Evolutionary conservation across 176 grass and related monocot species (phyloP), one percentile per base, ranked within the genome.

Genomic region (Elymus sibiricus): DNA sequence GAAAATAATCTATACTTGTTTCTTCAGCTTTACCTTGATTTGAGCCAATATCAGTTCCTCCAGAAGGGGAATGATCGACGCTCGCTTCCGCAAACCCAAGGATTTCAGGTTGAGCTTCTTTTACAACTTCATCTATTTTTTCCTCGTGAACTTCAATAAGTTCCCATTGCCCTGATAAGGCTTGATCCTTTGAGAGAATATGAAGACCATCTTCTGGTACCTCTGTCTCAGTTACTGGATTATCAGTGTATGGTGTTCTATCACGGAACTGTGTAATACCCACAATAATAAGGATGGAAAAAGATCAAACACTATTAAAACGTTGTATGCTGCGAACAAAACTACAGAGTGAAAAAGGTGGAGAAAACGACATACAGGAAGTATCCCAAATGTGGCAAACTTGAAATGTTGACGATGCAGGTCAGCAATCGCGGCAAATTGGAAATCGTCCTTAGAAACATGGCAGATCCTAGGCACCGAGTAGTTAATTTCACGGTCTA

Each of bases 401-500:
- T 47, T 74, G 42, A 47, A 47, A 74, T 74, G 42, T 47, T 74
- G 71, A 74, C 14, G 71, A 74, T 74, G 39, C 42, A 74, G 24
- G 42, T 74, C 71, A 47, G 71, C 71, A 74, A 74, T 74, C 42
- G 7, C 14, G 15, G 25, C 40, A 47, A 74, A 74, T 44, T 74
- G 71, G 42, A 47, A 74, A 47, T 74, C 39, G 28, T 74, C 39
- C 42, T 74, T 74, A 47, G 40, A 74, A 74, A 74, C 42, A 47
- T 74, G 71, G 42, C 39, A 74, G 71, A 74, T 74, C 71, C 71
- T 74, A 14, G 39, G 71, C 71, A 74, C 11, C 13, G 42, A 74
- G 71, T 74, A 74, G 71, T 74, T 74, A 74, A 74, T 74, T 47
- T 28, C 24, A 74, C 71, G 71, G 24, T 74, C 71, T 74, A 47